Base-by-base conservation (phyloP, 768 basidiomycete species). In the Rhizopogon salebrosus region DNA sequence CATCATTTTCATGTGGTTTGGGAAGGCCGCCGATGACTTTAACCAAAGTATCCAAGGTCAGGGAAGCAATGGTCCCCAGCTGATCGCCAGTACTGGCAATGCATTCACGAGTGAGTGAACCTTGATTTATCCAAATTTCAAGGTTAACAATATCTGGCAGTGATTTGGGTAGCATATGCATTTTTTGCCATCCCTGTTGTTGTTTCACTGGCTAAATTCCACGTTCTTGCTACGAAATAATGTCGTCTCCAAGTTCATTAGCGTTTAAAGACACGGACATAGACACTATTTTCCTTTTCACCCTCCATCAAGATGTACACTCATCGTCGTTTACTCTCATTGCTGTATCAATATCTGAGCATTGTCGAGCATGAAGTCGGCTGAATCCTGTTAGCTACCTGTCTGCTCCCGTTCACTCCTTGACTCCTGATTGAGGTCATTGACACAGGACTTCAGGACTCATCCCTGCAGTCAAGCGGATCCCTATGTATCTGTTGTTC, bases 161-260 rank as follows among this genome's bases (percentile, higher is more conserved):
- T 92, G 87, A 75, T 84, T 39, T 90, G 85, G 81, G 81, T 89
- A 18, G 87, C 80, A 14, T 89, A 87, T 57, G 81, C 84, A 5
- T 91, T 92, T 63, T 84, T 79, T 54, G 80, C 77, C 2, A 78
- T 89, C 20, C 86, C 89, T 4, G 72, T 91, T 39, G 77, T 89
- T 18, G 78, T 80, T 55, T 80, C 86, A 8, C 67, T 90, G 41
- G 74, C 85, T 10, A 89, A 87, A 64, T 62, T 89, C 34, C 83
- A 90, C 42, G 75, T 88, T 55, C 75, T 74, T 34, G 70, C 77
- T 3, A 68, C 64, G 49, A 75, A 70, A 72, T 76, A 59, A 72
- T 46, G 16, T 23, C 4, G 41, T 52, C 51, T n/a, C 16, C 55
- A 45, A 54, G 45, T 40, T 37, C 24, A 42, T n/a, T 39, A 2